Conservation (phyloP, 129 eudicot species). For the Helianthus tuberosus region DNA sequence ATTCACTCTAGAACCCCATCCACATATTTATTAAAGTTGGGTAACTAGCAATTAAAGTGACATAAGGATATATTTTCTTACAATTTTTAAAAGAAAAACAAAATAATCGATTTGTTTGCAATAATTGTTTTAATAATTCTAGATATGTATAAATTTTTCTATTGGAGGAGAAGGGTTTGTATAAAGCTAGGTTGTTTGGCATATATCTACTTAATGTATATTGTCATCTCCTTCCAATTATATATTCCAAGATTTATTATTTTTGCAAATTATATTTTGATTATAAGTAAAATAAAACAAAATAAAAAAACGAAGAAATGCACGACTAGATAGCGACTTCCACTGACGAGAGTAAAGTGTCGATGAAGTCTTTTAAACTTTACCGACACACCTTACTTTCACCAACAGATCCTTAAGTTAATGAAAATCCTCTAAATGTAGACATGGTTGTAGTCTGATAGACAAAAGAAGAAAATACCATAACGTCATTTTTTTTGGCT, state of each 20-base stretch:
- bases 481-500: neutral
- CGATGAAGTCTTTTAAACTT: too few species aligned
- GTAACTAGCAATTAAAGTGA: too few species aligned
- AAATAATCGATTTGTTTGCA: neutral
- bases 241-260: neutral
- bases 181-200: constrained; percentile 34
- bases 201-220: constrained; percentile 10
- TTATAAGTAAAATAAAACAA: neutral
- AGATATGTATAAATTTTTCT: neutral
- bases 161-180: constrained; percentile 20
- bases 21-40: too few species aligned
- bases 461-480: neutral
- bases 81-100: too few species aligned
- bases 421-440: neutral
- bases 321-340: too few species aligned
- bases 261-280: too few species aligned
- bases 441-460: too few species aligned
- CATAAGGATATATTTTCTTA: too few species aligned
- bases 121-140: neutral
- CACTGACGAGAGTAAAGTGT: too few species aligned
- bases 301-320: too few species aligned
- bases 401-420: too few species aligned
- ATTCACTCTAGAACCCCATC: too few species aligned
- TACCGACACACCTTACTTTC: neutral
- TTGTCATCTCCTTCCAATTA: constrained; percentile 6